These are phyloP conservation scores for Ailanthus altissimus DNA, from an alignment of 345 rosid genomes.

Conservation along the genomic window DNA sequence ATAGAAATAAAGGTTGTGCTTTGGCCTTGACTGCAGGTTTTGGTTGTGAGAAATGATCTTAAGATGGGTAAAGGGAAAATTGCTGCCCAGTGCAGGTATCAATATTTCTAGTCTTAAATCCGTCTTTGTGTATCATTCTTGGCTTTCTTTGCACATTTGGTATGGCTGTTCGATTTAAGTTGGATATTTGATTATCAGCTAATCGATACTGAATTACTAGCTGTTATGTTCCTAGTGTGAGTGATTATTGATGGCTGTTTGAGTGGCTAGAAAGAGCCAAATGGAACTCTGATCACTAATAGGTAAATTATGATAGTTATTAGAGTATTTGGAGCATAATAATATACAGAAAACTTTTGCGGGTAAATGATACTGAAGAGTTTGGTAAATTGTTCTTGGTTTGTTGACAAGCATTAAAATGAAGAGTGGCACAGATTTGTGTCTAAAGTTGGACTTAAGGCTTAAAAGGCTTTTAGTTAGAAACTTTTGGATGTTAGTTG, in stretches of 20 bases:
- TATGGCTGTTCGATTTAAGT: neutral
- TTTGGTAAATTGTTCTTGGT: neutral
- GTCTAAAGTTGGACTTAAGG: neutral
- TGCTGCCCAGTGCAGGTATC: constrained; percentile 97
- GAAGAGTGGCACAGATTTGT: neutral
- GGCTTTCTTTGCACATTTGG: neutral
- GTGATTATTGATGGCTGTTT: neutral
- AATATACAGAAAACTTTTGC: neutral
- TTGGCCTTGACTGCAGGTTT: constrained; percentile 50
- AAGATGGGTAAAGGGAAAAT: constrained; percentile 99
- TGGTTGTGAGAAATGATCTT: constrained; percentile 95
- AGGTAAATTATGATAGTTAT: neutral
- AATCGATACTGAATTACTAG: neutral
- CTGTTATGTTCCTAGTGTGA: neutral
- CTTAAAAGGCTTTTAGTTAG: constrained; percentile 6
- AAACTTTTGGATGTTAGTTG: too few species aligned
- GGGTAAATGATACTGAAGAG: neutral
- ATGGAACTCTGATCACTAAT: neutral
- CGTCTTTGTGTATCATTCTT: neutral
- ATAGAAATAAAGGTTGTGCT: neutral
- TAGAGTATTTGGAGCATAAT: neutral
- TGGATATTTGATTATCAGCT: neutral
- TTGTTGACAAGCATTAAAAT: neutral
- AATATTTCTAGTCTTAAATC: neutral
- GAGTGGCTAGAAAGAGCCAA: neutral